A percentile compares a stretch with the other conserved stretches of the same genome.
phyloP scores from a whole-genome alignment of 768 basidiomycete species.

The Peribolospora baueri region DNA sequence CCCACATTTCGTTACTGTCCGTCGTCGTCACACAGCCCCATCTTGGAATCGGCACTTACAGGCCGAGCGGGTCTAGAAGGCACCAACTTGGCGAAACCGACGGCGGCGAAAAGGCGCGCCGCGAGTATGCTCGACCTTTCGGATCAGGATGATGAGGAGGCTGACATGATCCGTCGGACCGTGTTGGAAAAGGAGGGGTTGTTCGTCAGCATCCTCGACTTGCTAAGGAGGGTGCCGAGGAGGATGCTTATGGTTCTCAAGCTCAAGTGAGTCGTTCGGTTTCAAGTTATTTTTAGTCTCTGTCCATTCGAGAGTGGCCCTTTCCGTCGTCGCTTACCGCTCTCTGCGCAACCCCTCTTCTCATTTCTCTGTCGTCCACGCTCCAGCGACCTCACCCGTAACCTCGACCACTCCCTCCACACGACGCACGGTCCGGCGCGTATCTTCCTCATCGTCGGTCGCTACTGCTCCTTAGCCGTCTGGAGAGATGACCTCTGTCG shows the following conservation, averaged over 20 bases:
- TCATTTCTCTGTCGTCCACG: neutral
- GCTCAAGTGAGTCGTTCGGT: slow-evolving; percentile 24
- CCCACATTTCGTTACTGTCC: neutral
- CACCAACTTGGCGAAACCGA: slow-evolving; percentile 17
- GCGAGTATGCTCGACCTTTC: slow-evolving; percentile 51
- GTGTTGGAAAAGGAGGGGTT: slow-evolving; percentile 63
- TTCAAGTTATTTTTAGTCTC: neutral
- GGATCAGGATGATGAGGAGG: slow-evolving; percentile 48
- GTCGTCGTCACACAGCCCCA: slow-evolving; percentile 23
- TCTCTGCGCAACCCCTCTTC: neutral
- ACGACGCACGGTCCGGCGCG: slow-evolving; percentile 56
- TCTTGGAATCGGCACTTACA: slow-evolving; percentile 86
- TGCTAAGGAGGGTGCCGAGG: slow-evolving; percentile 63
- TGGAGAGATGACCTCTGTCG: slow-evolving; percentile 2
- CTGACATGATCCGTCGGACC: slow-evolving; percentile 56
- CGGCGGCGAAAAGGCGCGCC: slow-evolving; percentile 26
- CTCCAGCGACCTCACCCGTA: slow-evolving; percentile 8
- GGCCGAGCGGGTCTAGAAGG: slow-evolving; percentile 50
- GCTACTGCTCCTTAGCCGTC: slow-evolving; percentile 23
- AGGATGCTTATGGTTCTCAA: slow-evolving; percentile 29
- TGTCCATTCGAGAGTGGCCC: no score
- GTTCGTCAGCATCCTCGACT: slow-evolving; percentile 59
- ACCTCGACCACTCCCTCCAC: slow-evolving; percentile 31
- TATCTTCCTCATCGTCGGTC: slow-evolving; percentile 73
- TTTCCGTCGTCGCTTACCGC: neutral